Evolutionary conservation across 768 basidiomycete species (phyloP), one percentile per base, ranked within the genome.

Genomic region (Pleurotus cornucopiae): DNA sequence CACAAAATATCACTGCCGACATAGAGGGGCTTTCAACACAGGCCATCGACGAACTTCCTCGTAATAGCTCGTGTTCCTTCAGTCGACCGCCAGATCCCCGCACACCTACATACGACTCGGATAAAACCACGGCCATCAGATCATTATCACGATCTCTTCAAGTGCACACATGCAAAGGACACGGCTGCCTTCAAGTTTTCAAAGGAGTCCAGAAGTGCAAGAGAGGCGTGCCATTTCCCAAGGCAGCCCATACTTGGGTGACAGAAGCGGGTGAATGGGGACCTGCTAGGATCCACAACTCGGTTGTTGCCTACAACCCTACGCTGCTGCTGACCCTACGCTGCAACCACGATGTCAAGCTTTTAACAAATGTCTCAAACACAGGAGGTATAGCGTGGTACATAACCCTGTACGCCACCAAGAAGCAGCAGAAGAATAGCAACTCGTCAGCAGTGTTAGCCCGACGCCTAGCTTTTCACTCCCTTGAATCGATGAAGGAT

Each of bases 391-490:
- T 40, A 1, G 9, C 49, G 1, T 57, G 30, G 37, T 57, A 57
- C 20, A 16, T 54, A 1, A 72, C 67, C 0, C 49, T 9, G 0
- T 79, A 79, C 54, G 56, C 61, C 0, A 62, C 67, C 0, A 80
- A 79, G 58, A 69, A 70, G 11, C 76, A 76, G 55, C 39, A 51
- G 2, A 52, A 57, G 9, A 52, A 37, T 2, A 60, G 63, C 45
- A 79, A 79, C 51, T 3, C 67, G 3, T 73, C 75, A 0, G 73
- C 75, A 0, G 5, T 77, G 2, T 25, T 78, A 6, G 67, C 72
- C 0, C 60, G 67, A 4, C 64, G 61, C 0, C 65, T 63, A 12
- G 66, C 62, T 0, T 75, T 72, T 41, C 74, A 77, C 56, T 6
- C 5, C 3, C 1, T 4, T 2, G n/a, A 53, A n/a, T 37, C 56